Evolutionary conservation across 495 filamentous ascomycete genomes (phyloP).

Genomic region (Choiromyces venosus): DNA sequence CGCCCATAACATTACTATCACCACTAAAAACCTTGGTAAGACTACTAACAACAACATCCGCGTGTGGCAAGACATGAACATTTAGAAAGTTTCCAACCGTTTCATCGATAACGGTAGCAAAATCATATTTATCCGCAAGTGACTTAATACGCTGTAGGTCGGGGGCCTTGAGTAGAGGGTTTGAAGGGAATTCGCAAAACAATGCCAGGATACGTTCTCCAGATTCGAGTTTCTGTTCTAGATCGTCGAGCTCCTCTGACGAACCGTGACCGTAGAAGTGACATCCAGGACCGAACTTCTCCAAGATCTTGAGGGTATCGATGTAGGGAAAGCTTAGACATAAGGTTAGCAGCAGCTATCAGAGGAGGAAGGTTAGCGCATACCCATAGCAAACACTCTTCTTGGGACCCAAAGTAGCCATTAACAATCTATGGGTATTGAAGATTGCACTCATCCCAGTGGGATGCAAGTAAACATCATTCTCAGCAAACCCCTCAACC

Average conservation of each 20-base stretch:
- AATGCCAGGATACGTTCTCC: conserved; percentile 78
- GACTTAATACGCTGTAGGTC: conserved; percentile 71
- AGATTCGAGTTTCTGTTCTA: conserved; percentile 62
- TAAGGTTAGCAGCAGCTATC: conserved; percentile 43
- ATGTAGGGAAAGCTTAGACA: conserved; percentile 76
- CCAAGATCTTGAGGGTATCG: conserved; percentile 87
- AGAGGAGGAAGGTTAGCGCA: not conserved
- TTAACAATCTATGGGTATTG: conserved; percentile 70
- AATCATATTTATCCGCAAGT: conserved; percentile 78
- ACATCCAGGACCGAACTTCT: conserved; percentile 91
- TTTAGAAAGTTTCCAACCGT: conserved; percentile 96
- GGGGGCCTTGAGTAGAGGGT: conserved; percentile 79
- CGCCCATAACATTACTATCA: conserved; percentile 97
- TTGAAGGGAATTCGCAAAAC: conserved; percentile 92
- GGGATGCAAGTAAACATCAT: conserved; percentile 84
- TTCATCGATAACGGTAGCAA: conserved; percentile 88
- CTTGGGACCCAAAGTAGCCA: conserved; percentile 49
- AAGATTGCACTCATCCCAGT: conserved; percentile 95
- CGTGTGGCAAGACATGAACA: conserved; percentile 80
- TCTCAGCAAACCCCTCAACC: conserved; percentile 67
- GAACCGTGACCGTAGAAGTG: conserved; percentile 85
- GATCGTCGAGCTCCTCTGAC: conserved; percentile 74
- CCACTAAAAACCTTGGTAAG: conserved; percentile 96
- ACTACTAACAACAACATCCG: conserved; percentile 87
- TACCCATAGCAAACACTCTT: conserved; percentile 70